These are phyloP conservation scores for Trichomonas vaginalis DNA, from an alignment of 208 protist species.

Conservation along the genomic window DNA sequence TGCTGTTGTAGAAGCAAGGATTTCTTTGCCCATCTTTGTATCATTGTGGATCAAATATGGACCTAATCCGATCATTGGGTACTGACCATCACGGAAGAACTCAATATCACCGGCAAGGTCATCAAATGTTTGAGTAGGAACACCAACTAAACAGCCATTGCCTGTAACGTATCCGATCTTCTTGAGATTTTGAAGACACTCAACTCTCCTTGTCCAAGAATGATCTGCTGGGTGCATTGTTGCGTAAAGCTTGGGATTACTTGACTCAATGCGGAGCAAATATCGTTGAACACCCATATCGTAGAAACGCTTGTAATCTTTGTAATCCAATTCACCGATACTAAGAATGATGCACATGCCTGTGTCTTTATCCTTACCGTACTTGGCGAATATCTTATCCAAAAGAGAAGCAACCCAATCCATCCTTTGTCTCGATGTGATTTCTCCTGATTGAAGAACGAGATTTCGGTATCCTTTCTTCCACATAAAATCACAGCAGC, in stretches of 20 bases:
- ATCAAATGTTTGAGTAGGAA: slow-evolving; percentile 35
- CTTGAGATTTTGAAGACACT: slow-evolving; percentile 31
- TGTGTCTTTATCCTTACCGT: background rate
- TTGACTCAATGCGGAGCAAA: slow-evolving; percentile 42
- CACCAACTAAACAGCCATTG: slow-evolving; percentile 43
- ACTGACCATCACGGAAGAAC: slow-evolving; percentile 35
- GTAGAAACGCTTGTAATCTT: slow-evolving; percentile 34
- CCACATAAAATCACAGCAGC: background rate
- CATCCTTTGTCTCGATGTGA: background rate
- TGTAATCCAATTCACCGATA: slow-evolving; percentile 33
- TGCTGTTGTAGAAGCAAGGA: slow-evolving; percentile 24
- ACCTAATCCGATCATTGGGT: slow-evolving; percentile 46
- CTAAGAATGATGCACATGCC: slow-evolving; percentile 36
- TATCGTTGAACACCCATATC: slow-evolving; percentile 38
- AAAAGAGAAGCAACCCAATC: background rate
- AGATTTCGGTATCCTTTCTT: background rate
- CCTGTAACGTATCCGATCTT: slow-evolving; percentile 37
- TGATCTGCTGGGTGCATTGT: slow-evolving; percentile 44
- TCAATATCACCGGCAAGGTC: slow-evolving; percentile 41
- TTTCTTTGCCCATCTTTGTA: background rate
- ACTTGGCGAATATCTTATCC: background rate
- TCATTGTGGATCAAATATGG: slow-evolving; percentile 37
- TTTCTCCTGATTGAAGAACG: background rate
- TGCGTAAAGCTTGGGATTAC: slow-evolving; percentile 41
- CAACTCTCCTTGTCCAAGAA: slow-evolving; percentile 24